Base-by-base conservation (phyloP, 2,329 filamentous ascomycete genomes). In the Sclerotinia subarctica region DNA sequence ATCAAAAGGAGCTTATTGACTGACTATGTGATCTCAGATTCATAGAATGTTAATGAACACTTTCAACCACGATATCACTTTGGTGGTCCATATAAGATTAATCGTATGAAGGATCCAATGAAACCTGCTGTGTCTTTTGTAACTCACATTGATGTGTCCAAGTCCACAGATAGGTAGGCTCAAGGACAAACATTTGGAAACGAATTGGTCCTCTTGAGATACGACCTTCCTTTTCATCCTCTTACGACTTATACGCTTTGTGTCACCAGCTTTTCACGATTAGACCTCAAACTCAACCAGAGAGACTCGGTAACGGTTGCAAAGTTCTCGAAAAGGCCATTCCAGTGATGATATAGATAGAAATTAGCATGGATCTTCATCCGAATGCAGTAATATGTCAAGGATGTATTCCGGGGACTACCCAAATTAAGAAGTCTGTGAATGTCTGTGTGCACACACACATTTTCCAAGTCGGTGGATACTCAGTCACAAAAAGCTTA, bases 221-320 rank as follows among this genome's bases (percentile, higher is more conserved):
- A 65, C 51, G 6, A 65, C 42, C 63, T 58, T 65, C 52, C 52
- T 65, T 58, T 57, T 46, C 57, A 60, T 60, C 42, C 19, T 60
- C 57, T 60, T 10, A 29, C 42, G 24, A 13, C 58, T 60, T 26
- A 35, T 26, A 35, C 46, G 58, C 26, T 60, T 19, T n/a, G 26
- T 60, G 44, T 35, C 38, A 42, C 44, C 58, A 35, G n/a, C 26
- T 62, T 21, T 46, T 56, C n/a, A 57, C 47, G 19, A 32, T 26
- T 57, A 44, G 51, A 57, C 49, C 58, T n/a, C 19, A 5, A 32
- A n/a, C 7, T 49, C 10, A 5, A 17, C 3, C 17, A 2, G 5
- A 35, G 13, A 24, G n/a, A 57, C 42, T 64, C 63, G 51, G 51
- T 21, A 65, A 47, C 24, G 42, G 62, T 47, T 35, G 47, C 5